Conservation (phyloP, 2,329 filamentous ascomycete genomes). For the Penicillium sclerotiorum region DNA sequence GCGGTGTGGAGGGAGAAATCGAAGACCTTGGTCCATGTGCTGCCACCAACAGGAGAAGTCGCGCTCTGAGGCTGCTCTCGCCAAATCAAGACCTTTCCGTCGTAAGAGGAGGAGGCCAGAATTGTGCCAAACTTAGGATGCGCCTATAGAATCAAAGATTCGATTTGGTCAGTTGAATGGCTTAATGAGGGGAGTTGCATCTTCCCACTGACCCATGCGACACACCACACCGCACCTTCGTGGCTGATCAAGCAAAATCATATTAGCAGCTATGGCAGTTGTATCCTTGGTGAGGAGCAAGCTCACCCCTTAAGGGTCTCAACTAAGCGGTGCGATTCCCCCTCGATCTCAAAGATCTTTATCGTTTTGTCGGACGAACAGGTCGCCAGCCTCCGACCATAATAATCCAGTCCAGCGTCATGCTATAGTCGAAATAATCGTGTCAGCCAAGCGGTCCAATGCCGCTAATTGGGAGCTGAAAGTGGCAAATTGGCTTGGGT, state of each 20-base stretch:
- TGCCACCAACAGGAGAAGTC: slow-evolving; percentile 46
- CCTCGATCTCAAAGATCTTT: slow-evolving; percentile 98
- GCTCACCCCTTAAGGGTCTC: slow-evolving; percentile 91
- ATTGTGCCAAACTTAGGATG: slow-evolving; percentile 99
- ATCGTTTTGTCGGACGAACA: slow-evolving; percentile 98
- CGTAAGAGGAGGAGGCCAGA: slow-evolving; percentile 91
- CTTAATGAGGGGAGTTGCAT: not conserved
- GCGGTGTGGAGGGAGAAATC: slow-evolving; percentile 93
- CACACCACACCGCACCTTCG: slow-evolving; percentile 96
- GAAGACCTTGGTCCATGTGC: slow-evolving; percentile 82
- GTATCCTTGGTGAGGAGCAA: not conserved
- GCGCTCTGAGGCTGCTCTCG: slow-evolving; percentile 68
- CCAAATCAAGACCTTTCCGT: slow-evolving; percentile 98
- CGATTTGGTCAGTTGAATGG: not conserved
- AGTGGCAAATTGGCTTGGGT: slow-evolving; percentile 10
- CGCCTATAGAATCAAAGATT: slow-evolving; percentile 52
- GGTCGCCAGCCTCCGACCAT: slow-evolving; percentile 91
- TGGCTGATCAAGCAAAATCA: slow-evolving; percentile 61
- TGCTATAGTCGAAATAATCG: slow-evolving; percentile 59
- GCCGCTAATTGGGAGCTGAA: not conserved
- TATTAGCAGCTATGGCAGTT: not conserved
- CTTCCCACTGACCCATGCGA: slow-evolving; percentile 70
- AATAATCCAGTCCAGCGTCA: slow-evolving; percentile 98
- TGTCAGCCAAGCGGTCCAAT: slow-evolving; percentile 9
- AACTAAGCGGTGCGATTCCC: slow-evolving; percentile 82